These are phyloP conservation scores for Rosa multiflora DNA, from an alignment of 306 rosid species.

Conservation along the genomic window DNA sequence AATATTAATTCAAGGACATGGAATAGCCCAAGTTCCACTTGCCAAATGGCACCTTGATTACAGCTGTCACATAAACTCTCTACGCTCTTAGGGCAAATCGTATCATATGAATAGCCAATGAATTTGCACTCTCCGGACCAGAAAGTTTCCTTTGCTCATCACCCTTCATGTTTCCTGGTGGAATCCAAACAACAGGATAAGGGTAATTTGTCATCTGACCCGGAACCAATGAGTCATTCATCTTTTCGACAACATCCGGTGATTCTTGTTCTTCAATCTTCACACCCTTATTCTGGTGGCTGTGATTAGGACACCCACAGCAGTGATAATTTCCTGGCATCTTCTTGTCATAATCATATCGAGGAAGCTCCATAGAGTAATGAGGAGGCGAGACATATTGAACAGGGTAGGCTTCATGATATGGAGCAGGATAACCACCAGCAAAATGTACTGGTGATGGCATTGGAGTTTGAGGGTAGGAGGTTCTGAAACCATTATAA, in stretches of 20 bases:
- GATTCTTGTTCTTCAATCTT: slow-evolving; percentile 58
- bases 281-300: slow-evolving; percentile 32
- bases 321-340: slow-evolving; percentile 45
- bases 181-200: slow-evolving; percentile 54
- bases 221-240: slow-evolving; percentile 34
- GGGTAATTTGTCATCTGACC: slow-evolving; percentile 37
- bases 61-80: too few relatives aligned
- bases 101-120: too few relatives aligned
- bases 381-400: slow-evolving; percentile 44
- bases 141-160: slow-evolving; percentile 23
- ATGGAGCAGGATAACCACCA: slow-evolving; percentile 18
- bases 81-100: too few relatives aligned
- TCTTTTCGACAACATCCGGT: slow-evolving; percentile 33
- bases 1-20: too few relatives aligned
- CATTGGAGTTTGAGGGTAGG: slow-evolving; percentile 35
- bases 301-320: slow-evolving; percentile 50
- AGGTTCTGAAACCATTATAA: slow-evolving; percentile 27
- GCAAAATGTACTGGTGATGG: slow-evolving; percentile 3
- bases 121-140: slow-evolving; percentile 11
- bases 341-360: slow-evolving; percentile 59
- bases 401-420: slow-evolving; percentile 32
- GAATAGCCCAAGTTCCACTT: too few relatives aligned
- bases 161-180: slow-evolving; percentile 33
- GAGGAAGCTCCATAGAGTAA: slow-evolving; percentile 47
- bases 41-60: too few relatives aligned